phyloP scores from a whole-genome alignment of 2,329 filamentous ascomycete genomes.

The Septoria linicola region DNA sequence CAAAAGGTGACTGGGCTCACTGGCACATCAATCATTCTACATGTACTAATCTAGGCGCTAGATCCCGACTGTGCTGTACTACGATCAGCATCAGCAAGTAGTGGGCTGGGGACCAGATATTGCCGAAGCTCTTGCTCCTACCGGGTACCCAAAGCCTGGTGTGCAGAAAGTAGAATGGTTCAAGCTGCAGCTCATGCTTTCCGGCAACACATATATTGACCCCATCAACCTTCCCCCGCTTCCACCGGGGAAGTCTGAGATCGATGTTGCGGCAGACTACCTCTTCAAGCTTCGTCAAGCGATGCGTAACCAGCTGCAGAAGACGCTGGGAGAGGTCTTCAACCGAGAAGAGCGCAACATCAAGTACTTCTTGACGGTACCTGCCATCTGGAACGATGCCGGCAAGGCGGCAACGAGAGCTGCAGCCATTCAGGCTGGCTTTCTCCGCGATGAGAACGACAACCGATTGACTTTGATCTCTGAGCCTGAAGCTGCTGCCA shows the following conservation, averaged over 20 bases:
- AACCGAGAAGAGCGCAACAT: conserved; percentile 98
- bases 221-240: conserved; percentile 97
- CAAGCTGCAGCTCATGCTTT: conserved; percentile 98
- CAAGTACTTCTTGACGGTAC: conserved; percentile 96
- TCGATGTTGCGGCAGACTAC: conserved; percentile 98
- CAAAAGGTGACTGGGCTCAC: conserved; percentile 70
- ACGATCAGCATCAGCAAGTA: conserved; percentile 98
- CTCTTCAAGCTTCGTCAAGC: conserved; percentile 97
- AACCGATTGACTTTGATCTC: conserved; percentile 92
- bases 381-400: conserved; percentile 98
- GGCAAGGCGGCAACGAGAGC: conserved; percentile 95
- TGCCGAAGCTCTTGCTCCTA: conserved; percentile 91
- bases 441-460: conserved; percentile 95
- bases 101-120: conserved; percentile 99
- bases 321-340: conserved; percentile 95
- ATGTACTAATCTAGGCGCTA: conserved; percentile 41
- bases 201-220: conserved; percentile 98
- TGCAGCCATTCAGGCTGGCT: conserved; percentile 94
- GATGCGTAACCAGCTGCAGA: conserved; percentile 92
- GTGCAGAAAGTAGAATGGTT: conserved; percentile 99
- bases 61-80: conserved; percentile 99
- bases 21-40: conserved; percentile 10
- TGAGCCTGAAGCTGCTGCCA: conserved; percentile 92
- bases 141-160: conserved; percentile 93
- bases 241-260: conserved; percentile 96